These are phyloP conservation scores for Eucalyptus erythrocorys DNA, from an alignment of 345 rosid species.

Conservation along the genomic window DNA sequence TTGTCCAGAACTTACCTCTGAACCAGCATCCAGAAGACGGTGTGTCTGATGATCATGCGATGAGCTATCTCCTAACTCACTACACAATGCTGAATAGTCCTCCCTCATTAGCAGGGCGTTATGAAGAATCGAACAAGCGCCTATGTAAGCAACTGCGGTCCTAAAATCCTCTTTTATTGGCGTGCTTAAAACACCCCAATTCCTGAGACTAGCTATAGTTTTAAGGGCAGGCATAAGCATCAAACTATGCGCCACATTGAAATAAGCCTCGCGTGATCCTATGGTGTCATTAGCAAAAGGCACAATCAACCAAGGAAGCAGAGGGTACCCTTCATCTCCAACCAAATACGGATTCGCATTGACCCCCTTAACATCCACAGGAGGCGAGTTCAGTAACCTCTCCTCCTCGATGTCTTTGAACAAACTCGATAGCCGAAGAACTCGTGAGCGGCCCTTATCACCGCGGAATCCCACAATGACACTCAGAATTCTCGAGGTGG, in stretches of 20 bases:
- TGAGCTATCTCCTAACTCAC: slow-evolving; percentile 10
- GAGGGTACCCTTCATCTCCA: slow-evolving; percentile 41
- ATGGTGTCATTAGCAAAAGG: slow-evolving; percentile 24
- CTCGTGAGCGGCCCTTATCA: slow-evolving; percentile 15
- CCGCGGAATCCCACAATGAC: slow-evolving; percentile 45
- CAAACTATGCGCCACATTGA: slow-evolving; percentile 18
- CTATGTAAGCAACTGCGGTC: slow-evolving; percentile 39
- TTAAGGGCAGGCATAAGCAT: slow-evolving; percentile 21
- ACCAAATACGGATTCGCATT: slow-evolving; percentile 32
- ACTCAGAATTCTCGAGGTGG: slow-evolving; percentile 41
- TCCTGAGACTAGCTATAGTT: slow-evolving; percentile 40
- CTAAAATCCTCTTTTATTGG: slow-evolving; percentile 42
- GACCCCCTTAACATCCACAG: slow-evolving; percentile 11
- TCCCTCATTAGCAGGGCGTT: slow-evolving; percentile 52
- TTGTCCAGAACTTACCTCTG: slow-evolving; percentile 6
- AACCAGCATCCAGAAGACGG: not conserved
- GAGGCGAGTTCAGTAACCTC: slow-evolving; percentile 18
- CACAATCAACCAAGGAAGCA: slow-evolving; percentile 63
- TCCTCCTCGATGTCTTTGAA: slow-evolving; percentile 30
- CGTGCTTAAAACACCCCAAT: slow-evolving; percentile 42
- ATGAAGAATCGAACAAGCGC: slow-evolving; percentile 57
- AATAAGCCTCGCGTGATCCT: slow-evolving; percentile 22
- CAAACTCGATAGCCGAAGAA: slow-evolving; percentile 37
- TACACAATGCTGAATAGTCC: slow-evolving; percentile 41
- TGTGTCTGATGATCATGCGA: not conserved